These are phyloP conservation scores for Candida pseudofarinosa DNA, from an alignment of 805 yeast genomes.

Conservation along the genomic window DNA sequence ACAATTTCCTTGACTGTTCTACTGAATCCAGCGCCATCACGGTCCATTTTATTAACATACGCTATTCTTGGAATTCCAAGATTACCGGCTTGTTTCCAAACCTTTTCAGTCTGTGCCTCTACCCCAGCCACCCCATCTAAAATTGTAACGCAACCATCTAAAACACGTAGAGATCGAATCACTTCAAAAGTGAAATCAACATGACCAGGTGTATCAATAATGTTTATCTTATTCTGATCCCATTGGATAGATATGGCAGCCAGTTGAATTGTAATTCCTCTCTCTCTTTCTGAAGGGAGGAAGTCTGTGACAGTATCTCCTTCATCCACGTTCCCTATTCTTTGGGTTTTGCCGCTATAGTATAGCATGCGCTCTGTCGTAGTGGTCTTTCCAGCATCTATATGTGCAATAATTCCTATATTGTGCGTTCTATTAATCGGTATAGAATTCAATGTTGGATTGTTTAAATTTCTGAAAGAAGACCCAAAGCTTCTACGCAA, in stretches of 20 bases:
- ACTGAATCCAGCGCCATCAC: conserved; percentile 93
- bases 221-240: conserved; percentile 71
- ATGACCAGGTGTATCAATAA: conserved; percentile 97
- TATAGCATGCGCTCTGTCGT: conserved; percentile 95
- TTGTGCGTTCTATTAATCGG: conserved; percentile 54
- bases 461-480: not conserved
- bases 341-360: conserved; percentile 72
- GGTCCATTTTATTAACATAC: conserved; percentile 92
- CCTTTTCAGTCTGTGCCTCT: conserved; percentile 96
- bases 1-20: conserved; percentile 84
- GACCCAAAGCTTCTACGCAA: not conserved
- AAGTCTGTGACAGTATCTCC: conserved; percentile 97
- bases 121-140: conserved; percentile 97
- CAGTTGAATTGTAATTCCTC: conserved; percentile 95
- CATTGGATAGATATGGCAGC: conserved; percentile 93
- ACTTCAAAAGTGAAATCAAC: conserved; percentile 97
- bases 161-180: conserved; percentile 77
- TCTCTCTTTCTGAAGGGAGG: conserved; percentile 79
- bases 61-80: conserved; percentile 70
- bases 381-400: conserved; percentile 98
- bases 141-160: conserved; percentile 92
- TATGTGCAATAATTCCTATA: conserved; percentile 97
- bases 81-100: conserved; percentile 81
- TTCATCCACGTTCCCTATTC: conserved; percentile 91
- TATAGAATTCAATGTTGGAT: conserved; percentile 20